Percentiles rank a stretch among this genome's conserved stretches.
These are phyloP conservation scores for Melastoma candidum DNA, from an alignment of 441 rosid genomes.

Conservation along the genomic window DNA sequence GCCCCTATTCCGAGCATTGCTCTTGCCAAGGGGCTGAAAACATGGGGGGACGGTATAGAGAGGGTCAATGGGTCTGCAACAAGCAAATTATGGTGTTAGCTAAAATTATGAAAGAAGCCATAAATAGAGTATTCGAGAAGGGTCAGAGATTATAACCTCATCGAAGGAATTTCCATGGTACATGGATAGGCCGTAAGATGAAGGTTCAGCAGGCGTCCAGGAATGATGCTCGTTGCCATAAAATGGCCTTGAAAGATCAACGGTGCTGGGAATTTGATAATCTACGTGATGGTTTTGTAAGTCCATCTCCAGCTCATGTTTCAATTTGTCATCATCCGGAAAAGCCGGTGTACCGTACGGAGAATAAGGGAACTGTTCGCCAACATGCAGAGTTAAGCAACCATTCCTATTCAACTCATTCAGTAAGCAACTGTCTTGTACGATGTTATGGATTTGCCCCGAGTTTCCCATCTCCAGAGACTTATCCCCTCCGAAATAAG, in stretches of 20 bases:
- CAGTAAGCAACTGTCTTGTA: slow-evolving; percentile 26
- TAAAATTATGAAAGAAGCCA: no score
- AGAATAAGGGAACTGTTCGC: slow-evolving; percentile 47
- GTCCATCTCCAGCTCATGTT: slow-evolving; percentile 32
- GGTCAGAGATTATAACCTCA: slow-evolving; percentile 21
- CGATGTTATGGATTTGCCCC: slow-evolving; percentile 34
- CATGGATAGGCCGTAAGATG: slow-evolving; percentile 27
- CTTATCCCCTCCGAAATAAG: slow-evolving; percentile 39
- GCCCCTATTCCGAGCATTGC: no score
- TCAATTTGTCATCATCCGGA: slow-evolving; percentile 29
- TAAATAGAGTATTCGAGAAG: no score
- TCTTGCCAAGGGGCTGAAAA: no score
- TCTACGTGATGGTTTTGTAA: slow-evolving; percentile 29
- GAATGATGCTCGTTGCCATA: slow-evolving; percentile 28
- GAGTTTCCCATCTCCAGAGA: slow-evolving; percentile 43
- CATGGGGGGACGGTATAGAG: no score
- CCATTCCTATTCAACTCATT: slow-evolving; percentile 37
- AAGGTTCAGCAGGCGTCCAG: slow-evolving; percentile 27
- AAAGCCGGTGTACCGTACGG: slow-evolving; percentile 24
- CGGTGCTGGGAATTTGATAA: slow-evolving; percentile 29
- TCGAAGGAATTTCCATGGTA: slow-evolving; percentile 29
- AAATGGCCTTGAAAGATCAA: slow-evolving; percentile 31
- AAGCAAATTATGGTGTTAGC: no score
- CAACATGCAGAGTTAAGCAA: slow-evolving; percentile 39
- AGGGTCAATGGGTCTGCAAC: no score